Conservation (phyloP, 495 filamentous ascomycete genomes). For the Echria macrotheca region DNA sequence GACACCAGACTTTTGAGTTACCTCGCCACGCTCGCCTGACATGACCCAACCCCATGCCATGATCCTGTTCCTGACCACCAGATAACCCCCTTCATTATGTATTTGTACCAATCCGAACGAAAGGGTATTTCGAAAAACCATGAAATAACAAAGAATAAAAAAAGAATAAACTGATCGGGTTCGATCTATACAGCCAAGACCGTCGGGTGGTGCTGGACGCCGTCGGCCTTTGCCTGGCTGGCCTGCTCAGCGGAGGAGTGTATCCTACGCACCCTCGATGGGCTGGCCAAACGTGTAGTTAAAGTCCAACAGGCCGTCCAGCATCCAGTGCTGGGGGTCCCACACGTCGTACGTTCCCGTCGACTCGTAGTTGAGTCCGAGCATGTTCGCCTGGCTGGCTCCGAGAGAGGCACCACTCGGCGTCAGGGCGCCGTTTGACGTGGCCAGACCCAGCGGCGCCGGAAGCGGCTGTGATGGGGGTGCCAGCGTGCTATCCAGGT, state of each 20-base stretch:
- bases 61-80: too few species aligned
- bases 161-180: slow-evolving; percentile 6
- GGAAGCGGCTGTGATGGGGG: slow-evolving; percentile 34
- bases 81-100: too few species aligned
- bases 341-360: slow-evolving; percentile 70
- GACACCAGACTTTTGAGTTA: too few species aligned
- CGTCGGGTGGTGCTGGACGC: too few species aligned
- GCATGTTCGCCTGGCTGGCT: slow-evolving; percentile 35
- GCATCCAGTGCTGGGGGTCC: slow-evolving; percentile 85
- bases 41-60: too few species aligned
- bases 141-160: slow-evolving; percentile 4
- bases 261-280: slow-evolving; percentile 40
- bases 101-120: background rate
- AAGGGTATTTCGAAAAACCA: slow-evolving; percentile 12
- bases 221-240: too few species aligned
- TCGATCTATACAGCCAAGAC: too few species aligned
- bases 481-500: slow-evolving; percentile 49
- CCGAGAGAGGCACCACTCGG: slow-evolving; percentile 40
- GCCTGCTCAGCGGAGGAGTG: too few species aligned
- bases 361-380: slow-evolving; percentile 50
- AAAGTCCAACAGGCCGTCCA: slow-evolving; percentile 78
- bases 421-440: slow-evolving; percentile 43
- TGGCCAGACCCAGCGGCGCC: slow-evolving; percentile 22
- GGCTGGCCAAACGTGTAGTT: slow-evolving; percentile 56
- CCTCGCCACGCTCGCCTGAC: too few species aligned